Evolutionary conservation across 2,329 filamentous ascomycete genomes (phyloP).

Genomic region (Fusarium nisikadoi): DNA sequence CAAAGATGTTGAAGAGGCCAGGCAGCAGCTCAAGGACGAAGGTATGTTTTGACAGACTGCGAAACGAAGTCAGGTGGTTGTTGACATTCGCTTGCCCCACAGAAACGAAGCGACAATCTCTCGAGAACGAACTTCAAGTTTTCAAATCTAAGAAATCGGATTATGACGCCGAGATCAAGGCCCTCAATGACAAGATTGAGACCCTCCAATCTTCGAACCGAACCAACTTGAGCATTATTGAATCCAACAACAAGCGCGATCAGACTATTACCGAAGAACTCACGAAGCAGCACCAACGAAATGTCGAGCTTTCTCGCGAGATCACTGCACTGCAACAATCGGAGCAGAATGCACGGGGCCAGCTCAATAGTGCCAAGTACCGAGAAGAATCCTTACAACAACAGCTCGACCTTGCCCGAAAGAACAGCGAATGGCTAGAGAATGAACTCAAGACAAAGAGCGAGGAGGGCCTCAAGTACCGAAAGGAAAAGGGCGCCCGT

Average conservation of each 20-base stretch:
- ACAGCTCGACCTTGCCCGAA: slow-evolving; percentile 87
- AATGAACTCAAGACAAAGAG: slow-evolving; percentile 90
- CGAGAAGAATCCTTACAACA: slow-evolving; percentile 90
- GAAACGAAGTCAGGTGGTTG: slow-evolving; percentile 1
- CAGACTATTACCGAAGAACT: slow-evolving; percentile 88
- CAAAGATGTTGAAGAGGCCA: slow-evolving; percentile 83
- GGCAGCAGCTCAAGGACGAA: slow-evolving; percentile 83
- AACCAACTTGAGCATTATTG: slow-evolving; percentile 87
- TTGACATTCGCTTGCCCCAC: slow-evolving; percentile 30
- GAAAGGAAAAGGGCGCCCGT: slow-evolving; percentile 93
- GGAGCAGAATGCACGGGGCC: slow-evolving; percentile 82
- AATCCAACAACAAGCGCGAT: slow-evolving; percentile 88
- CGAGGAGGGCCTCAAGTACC: slow-evolving; percentile 85
- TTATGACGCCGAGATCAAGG: slow-evolving; percentile 78
- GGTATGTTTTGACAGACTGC: slow-evolving; percentile 62
- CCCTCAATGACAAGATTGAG: slow-evolving; percentile 82
- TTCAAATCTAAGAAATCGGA: slow-evolving; percentile 80
- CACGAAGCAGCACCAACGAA: slow-evolving; percentile 88
- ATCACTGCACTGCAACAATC: slow-evolving; percentile 84
- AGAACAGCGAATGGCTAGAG: slow-evolving; percentile 94
- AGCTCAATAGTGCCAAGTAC: slow-evolving; percentile 85
- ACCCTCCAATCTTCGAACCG: slow-evolving; percentile 92
- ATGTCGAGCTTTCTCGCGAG: slow-evolving; percentile 84
- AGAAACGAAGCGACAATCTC: slow-evolving; percentile 80
- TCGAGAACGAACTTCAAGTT: slow-evolving; percentile 84